Conservation (phyloP, 1,139 yeast species). For the Nakaseomyces sp. region DNA sequence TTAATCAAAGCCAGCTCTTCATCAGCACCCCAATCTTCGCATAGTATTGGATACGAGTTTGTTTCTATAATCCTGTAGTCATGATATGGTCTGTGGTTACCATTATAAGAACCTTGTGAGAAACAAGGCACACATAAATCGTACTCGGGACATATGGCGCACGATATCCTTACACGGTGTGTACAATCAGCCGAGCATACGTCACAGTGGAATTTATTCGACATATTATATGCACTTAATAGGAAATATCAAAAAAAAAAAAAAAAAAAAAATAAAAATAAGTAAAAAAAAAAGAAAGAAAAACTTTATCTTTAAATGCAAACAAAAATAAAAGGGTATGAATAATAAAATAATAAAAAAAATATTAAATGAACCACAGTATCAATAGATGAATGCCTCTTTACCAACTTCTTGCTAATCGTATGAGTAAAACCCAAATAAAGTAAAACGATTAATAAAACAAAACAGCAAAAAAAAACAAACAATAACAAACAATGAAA, state of each 20-base stretch:
- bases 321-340: too few relatives aligned
- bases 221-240: conserved; percentile 15
- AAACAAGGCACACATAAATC: conserved; percentile 96
- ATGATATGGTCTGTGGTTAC: conserved; percentile 89
- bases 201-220: conserved; percentile 78
- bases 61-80: conserved; percentile 89
- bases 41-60: conserved; percentile 87
- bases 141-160: conserved; percentile 89
- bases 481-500: background rate
- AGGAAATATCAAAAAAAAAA: background rate
- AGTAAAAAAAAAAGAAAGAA: background rate
- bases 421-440: too few relatives aligned
- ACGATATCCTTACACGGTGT: conserved; percentile 76
- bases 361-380: too few relatives aligned
- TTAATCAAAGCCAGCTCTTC: conserved; percentile 83
- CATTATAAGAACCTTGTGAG: conserved; percentile 71
- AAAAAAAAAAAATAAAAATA: background rate
- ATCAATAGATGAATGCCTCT: too few relatives aligned
- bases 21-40: conserved; percentile 95
- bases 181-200: conserved; percentile 93
- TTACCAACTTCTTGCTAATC: too few relatives aligned
- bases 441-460: too few relatives aligned
- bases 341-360: too few relatives aligned
- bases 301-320: too few relatives aligned
- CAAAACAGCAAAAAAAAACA: background rate